phyloP scores from a whole-genome alignment of 2,329 filamentous ascomycete genomes.

The Hirsutella rhossiliensis region DNA sequence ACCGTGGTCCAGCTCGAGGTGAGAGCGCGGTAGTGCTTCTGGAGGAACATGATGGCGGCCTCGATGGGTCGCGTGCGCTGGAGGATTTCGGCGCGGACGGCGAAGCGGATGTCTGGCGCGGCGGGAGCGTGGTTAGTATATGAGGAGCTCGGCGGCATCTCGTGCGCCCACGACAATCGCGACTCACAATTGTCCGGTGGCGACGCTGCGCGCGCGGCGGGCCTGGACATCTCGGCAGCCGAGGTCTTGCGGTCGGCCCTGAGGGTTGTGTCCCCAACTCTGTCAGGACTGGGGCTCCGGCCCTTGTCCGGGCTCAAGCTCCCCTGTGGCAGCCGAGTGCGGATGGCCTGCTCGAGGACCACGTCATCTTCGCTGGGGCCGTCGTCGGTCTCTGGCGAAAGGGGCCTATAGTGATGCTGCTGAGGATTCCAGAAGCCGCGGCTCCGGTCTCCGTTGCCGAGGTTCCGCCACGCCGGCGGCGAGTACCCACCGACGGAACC shows the following conservation, averaged over 20 bases:
- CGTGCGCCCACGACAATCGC: neutral
- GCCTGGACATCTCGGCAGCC: conserved; percentile 3
- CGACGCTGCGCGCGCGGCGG: conserved; percentile 12
- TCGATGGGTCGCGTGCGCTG: conserved; percentile 80
- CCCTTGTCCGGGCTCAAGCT: conserved; percentile 44
- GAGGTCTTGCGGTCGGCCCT: conserved; percentile 21
- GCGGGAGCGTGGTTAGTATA: neutral
- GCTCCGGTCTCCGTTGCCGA: conserved; percentile 46
- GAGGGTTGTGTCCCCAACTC: conserved; percentile 24
- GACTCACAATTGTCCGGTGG: conserved; percentile 37
- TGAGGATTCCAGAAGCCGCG: conserved; percentile 42
- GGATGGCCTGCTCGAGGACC: conserved; percentile 38
- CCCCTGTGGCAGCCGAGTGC: conserved; percentile 41
- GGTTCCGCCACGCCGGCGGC: conserved; percentile 48
- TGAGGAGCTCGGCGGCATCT: neutral
- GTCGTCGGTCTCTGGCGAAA: conserved; percentile 16
- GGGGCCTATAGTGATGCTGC: conserved; percentile 2
- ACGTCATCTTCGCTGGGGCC: conserved; percentile 19
- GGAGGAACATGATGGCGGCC: conserved; percentile 52
- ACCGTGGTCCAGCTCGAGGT: conserved; percentile 61
- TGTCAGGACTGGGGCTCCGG: conserved; percentile 30
- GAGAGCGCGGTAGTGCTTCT: conserved; percentile 43
- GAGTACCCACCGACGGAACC: conserved; percentile 45
- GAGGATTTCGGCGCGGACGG: conserved; percentile 75
- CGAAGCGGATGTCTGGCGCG: conserved; percentile 69